A percentile compares a stretch with the other conserved stretches of the same genome.
phyloP scores from a whole-genome alignment of 2,329 filamentous ascomycete species.

The Fusarium sp. region DNA sequence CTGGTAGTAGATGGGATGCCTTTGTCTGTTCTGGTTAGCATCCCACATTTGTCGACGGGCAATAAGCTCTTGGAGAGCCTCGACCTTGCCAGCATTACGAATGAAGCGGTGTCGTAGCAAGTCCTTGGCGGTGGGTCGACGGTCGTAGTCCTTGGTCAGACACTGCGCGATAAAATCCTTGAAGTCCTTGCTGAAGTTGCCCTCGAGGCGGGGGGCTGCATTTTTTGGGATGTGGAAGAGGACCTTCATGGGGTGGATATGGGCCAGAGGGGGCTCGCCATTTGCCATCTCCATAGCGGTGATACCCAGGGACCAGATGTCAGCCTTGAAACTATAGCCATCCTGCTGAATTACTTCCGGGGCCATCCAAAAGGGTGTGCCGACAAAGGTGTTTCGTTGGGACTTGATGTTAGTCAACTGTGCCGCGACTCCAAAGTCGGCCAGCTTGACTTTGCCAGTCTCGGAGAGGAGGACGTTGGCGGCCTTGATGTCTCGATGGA shows the following conservation, averaged over 20 bases:
- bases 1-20: conserved; percentile 89
- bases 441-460: conserved; percentile 91
- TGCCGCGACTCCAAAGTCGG: conserved; percentile 96
- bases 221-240: conserved; percentile 93
- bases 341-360: conserved; percentile 94
- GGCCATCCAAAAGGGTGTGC: conserved; percentile 98
- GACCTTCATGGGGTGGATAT: conserved; percentile 94
- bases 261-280: conserved; percentile 89
- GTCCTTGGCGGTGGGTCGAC: conserved; percentile 87
- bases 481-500: conserved; percentile 97
- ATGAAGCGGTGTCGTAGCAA: conserved; percentile 92
- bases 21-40: conserved; percentile 77
- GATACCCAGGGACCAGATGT: conserved; percentile 94
- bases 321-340: conserved; percentile 87
- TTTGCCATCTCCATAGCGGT: conserved; percentile 92
- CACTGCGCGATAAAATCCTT: conserved; percentile 95
- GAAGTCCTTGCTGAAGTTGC: conserved; percentile 89
- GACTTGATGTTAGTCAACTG: conserved; percentile 98
- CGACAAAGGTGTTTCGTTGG: conserved; percentile 96
- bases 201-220: conserved; percentile 86
- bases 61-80: conserved; percentile 89
- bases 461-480: conserved; percentile 96
- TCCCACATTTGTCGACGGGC: conserved; percentile 88
- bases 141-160: conserved; percentile 91
- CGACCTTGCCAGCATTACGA: conserved; percentile 87